Evolutionary conservation across 2,329 filamentous ascomycete genomes (phyloP), one percentile per base, ranked within the genome.

Genomic region (Scedosporium apiospermum): DNA sequence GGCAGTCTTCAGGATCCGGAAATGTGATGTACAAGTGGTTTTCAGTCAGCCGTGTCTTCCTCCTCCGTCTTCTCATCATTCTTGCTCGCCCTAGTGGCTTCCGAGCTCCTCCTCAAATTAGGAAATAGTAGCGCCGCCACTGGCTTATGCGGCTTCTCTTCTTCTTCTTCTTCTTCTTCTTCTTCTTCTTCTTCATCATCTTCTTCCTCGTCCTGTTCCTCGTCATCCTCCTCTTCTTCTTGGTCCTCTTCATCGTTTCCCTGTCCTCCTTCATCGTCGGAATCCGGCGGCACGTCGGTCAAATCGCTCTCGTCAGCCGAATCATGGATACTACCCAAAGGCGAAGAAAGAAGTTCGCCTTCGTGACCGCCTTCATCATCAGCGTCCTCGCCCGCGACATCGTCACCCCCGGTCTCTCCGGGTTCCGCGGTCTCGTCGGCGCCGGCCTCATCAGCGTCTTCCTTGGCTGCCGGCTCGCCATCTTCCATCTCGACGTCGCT

Each of bases 261-360:
- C 27, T 72, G 70, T 1, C 82, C 81, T 34, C 81, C 78, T 49
- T 86, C 81, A 55, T 85, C 81, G 60, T 86, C 82, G 63, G 83
- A 84, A 49, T 80, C 82, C 3, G 81, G 74, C 27, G 84, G 78
- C 4, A 86, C 81, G 65, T 89, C 87, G 61, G 85, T 89, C 0
- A 89, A 76, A 65, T 89, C 87, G 68, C 86, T 89, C 71, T 89
- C 87, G 62, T 88, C 85, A 65, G 83, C 86, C 49, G 82, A 87
- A 64, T 88, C 85, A 64, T 87, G 83, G 6, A 86, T 74, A 64
- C 83, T 90, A 5, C 81, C 82, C 0, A 80, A 78, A 5, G 81
- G 79, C 63, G 84, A 86, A 59, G 77, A 83, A 38, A 64, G 34
- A 12, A 60, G n/a, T 12, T 60, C 60, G n/a, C 26, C 58, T 5